A percentile compares a stretch with the other conserved stretches of the same genome.
These are phyloP conservation scores for Arthrobotrys megalospora DNA, from an alignment of 2,329 filamentous ascomycete genomes.

Conservation along the genomic window DNA sequence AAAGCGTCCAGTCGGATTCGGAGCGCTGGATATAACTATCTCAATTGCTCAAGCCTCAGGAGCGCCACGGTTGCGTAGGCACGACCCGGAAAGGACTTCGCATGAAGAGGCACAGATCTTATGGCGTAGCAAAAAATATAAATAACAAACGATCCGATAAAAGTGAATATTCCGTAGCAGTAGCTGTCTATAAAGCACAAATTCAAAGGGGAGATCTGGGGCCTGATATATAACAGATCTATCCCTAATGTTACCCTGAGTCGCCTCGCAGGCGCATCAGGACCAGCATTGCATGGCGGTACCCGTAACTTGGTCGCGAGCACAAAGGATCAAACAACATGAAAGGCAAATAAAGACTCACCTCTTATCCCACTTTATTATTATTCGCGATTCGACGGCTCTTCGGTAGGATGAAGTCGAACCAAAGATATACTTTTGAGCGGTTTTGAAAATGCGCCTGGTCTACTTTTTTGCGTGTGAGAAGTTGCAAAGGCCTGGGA, in stretches of 20 bases:
- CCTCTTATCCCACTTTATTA: not conserved
- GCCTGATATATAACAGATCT: too few species aligned
- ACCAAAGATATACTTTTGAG: not conserved
- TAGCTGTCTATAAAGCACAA: too few species aligned
- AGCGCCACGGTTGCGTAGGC: slow-evolving; percentile 1
- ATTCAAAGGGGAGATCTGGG: too few species aligned
- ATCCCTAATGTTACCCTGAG: too few species aligned
- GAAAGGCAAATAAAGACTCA: slow-evolving; percentile 4
- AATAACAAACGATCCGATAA: not conserved
- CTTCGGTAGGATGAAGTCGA: not conserved
- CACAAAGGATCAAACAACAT: not conserved
- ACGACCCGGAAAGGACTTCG: not conserved
- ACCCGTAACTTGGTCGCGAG: too few species aligned
- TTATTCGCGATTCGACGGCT: not conserved
- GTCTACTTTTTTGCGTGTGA: not conserved
- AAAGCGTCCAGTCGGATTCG: slow-evolving; percentile 35
- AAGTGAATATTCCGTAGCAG: too few species aligned
- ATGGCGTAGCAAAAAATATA: not conserved
- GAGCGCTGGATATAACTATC: slow-evolving; percentile 3
- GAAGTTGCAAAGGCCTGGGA: not conserved
- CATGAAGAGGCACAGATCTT: not conserved
- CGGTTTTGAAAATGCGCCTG: not conserved
- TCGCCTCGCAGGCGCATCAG: too few species aligned
- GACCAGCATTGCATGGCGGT: too few species aligned
- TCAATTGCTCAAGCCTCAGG: not conserved